Evolutionary conservation across 225 moss, liverwort and hornwort genomes (phyloP).

Genomic region (Antitrichia curtipendula): DNA sequence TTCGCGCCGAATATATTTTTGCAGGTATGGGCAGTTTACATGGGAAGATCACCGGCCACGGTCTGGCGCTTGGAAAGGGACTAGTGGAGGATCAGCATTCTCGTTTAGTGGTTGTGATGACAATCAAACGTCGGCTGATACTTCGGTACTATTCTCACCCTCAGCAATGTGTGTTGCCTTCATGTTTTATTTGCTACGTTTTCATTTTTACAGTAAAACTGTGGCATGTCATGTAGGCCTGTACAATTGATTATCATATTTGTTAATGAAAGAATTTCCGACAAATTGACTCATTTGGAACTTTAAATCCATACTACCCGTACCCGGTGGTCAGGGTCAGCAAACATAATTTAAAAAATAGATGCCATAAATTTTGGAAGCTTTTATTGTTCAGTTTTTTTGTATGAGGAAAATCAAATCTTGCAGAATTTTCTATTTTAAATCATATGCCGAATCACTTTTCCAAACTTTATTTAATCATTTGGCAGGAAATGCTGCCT

Average conservation of each 20-base stretch:
- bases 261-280: too few species aligned
- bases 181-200: background rate
- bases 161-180: background rate
- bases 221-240: background rate
- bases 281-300: background rate
- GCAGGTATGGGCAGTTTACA: slow-evolving; percentile 58
- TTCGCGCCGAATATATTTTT: background rate
- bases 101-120: slow-evolving; percentile 98
- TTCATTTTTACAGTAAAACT: background rate
- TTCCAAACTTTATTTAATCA: background rate
- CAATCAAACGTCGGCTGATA: slow-evolving; percentile 89
- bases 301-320: background rate
- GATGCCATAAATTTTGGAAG: background rate
- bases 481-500: background rate
- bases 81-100: slow-evolving; percentile 70
- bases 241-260: background rate
- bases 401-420: background rate
- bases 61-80: slow-evolving; percentile 58
- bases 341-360: too few species aligned
- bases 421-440: background rate
- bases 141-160: slow-evolving; percentile 38
- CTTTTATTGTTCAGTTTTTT: too few species aligned
- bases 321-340: background rate
- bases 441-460: background rate
- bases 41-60: slow-evolving; percentile 86